Conservation (phyloP, 2,329 filamentous ascomycete genomes). For the Trichoderma aggressivum region DNA sequence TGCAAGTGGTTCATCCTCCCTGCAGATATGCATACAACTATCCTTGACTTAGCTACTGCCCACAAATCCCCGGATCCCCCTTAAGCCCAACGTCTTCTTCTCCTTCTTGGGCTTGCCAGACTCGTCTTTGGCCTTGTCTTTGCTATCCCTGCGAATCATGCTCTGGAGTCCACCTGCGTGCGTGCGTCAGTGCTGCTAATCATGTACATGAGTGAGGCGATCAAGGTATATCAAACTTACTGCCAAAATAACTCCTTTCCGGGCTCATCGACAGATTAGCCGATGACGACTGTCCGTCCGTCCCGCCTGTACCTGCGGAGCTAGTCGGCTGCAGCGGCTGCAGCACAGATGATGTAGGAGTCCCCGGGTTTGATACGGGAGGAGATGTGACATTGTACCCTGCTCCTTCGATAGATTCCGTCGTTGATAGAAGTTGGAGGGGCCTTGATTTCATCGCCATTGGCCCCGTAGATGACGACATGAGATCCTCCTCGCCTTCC, state of each 20-base stretch:
- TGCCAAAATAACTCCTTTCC: constrained; percentile 45
- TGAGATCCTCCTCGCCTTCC: constrained; percentile 34
- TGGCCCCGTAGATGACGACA: constrained; percentile 39
- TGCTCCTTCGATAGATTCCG: constrained; percentile 41
- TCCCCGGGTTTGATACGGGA: constrained; percentile 33
- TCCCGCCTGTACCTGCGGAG: constrained; percentile 35
- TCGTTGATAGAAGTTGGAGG: constrained; percentile 44
- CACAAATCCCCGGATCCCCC: constrained; percentile 42
- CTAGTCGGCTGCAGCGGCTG: constrained; percentile 36
- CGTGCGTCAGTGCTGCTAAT: constrained; percentile 14
- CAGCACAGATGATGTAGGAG: constrained; percentile 29
- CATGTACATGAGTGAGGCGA: not conserved
- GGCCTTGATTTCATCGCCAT: constrained; percentile 36
- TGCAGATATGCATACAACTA: not conserved
- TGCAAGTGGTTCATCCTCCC: not conserved
- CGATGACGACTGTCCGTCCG: constrained; percentile 30
- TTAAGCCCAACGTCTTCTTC: constrained; percentile 37
- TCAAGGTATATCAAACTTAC: constrained; percentile 33
- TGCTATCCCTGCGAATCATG: constrained; percentile 45
- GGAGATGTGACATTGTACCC: constrained; percentile 44
- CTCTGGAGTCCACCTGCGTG: constrained; percentile 47
- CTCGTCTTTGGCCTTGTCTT: constrained; percentile 47
- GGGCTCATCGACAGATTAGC: constrained; percentile 32
- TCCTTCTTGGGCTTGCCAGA: constrained; percentile 35
- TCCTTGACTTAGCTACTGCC: constrained; percentile 22